A percentile compares a stretch with the other conserved stretches of the same genome.
Conservation (phyloP, 177 flowering plant genomes). For the Vitis hybrid region DNA sequence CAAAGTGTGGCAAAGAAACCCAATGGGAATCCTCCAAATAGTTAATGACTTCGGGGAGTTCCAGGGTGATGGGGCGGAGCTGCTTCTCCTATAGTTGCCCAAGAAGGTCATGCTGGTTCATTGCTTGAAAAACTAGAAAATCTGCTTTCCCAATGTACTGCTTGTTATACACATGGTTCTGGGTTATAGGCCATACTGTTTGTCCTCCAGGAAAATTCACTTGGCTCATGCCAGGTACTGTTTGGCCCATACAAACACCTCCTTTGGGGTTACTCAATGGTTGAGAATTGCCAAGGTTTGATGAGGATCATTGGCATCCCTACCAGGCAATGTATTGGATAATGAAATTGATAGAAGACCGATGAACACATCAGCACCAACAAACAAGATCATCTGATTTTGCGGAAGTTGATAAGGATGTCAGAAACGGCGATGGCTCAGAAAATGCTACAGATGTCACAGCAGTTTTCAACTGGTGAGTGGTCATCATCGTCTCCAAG, state of each 20-base stretch:
- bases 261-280: constrained; percentile 64
- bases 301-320: no score
- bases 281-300: constrained; percentile 59
- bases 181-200: constrained; percentile 70
- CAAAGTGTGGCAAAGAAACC: no score
- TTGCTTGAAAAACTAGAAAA: no score
- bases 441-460: constrained; percentile 89
- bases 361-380: constrained; percentile 32
- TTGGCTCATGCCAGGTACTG: constrained; percentile 61
- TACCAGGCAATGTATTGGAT: constrained; percentile 19
- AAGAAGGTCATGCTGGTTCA: no score
- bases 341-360: constrained; percentile 73
- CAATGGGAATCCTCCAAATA: no score
- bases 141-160: no score
- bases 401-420: constrained; percentile 50
- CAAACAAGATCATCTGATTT: constrained; percentile 36
- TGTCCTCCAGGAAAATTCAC: constrained; percentile 68
- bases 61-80: no score
- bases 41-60: no score
- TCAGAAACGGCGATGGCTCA: constrained; percentile 71
- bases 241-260: constrained; percentile 59
- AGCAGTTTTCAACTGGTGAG: constrained; percentile 94
- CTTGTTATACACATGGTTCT: constrained; percentile 20
- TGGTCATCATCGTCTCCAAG: constrained; percentile 93
- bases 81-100: no score